Conservation (phyloP, 31 red algal genomes). For the Odonthalia washingtoniensis region DNA sequence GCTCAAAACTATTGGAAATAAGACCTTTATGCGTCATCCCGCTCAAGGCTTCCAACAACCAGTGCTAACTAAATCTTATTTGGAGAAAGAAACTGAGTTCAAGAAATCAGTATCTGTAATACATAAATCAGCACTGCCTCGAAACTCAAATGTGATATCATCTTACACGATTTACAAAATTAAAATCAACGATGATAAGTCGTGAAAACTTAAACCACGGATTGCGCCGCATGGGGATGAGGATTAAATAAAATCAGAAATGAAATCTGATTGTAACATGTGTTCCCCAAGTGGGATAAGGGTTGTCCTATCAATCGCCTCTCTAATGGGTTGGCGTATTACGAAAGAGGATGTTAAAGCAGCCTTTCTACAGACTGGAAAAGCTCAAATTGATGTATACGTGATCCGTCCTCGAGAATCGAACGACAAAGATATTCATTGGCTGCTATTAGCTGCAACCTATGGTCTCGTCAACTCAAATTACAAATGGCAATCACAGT, state of each 20-base stretch:
- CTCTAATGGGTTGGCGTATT: background rate
- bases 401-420: constrained; percentile 19
- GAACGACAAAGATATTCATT: background rate
- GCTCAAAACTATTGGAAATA: background rate
- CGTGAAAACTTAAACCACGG: background rate
- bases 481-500: background rate
- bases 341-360: background rate
- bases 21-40: background rate
- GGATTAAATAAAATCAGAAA: background rate
- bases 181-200: background rate
- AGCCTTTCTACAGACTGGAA: background rate
- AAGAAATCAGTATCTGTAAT: background rate
- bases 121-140: background rate
- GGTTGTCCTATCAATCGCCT: background rate
- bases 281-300: background rate
- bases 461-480: constrained; percentile 13
- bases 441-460: constrained; percentile 3
- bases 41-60: background rate
- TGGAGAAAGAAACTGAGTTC: background rate
- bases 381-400: constrained; percentile 21
- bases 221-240: background rate
- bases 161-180: constrained; percentile 10
- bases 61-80: too few species aligned
- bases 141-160: constrained; percentile 33
- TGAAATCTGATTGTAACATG: background rate